These are phyloP conservation scores for Cladosporium velox DNA, from an alignment of 2,329 filamentous ascomycete species.

Conservation along the genomic window DNA sequence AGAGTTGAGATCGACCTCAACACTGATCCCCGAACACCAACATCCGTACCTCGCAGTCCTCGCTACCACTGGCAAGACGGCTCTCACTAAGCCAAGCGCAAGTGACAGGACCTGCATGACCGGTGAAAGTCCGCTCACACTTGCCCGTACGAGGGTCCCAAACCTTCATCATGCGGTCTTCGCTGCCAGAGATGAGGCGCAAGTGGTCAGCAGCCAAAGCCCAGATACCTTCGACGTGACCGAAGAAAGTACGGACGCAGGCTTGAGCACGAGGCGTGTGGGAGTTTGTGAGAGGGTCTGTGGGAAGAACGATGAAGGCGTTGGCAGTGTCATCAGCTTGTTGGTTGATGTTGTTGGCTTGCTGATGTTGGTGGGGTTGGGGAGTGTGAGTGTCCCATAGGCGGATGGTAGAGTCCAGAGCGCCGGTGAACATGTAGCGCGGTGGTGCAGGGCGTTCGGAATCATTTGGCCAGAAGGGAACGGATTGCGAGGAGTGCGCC, in stretches of 20 bases:
- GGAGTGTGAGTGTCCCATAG: slow-evolving; percentile 74
- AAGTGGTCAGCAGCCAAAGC: slow-evolving; percentile 85
- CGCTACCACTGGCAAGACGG: slow-evolving; percentile 85
- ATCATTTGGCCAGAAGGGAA: slow-evolving; percentile 60
- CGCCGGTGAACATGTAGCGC: slow-evolving; percentile 89
- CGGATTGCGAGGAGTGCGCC: slow-evolving; percentile 18
- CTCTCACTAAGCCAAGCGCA: slow-evolving; percentile 90
- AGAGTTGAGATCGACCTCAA: background rate
- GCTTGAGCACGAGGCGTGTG: slow-evolving; percentile 45
- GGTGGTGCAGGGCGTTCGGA: slow-evolving; percentile 71
- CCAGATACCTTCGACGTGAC: slow-evolving; percentile 96
- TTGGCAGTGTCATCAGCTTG: slow-evolving; percentile 11
- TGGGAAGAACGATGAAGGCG: slow-evolving; percentile 33
- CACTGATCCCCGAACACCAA: slow-evolving; percentile 36
- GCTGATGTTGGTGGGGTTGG: slow-evolving; percentile 23
- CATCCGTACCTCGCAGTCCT: slow-evolving; percentile 87
- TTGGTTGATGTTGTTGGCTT: slow-evolving; percentile 5
- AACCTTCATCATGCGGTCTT: slow-evolving; percentile 92
- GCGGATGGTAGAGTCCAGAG: slow-evolving; percentile 86
- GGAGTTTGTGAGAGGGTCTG: slow-evolving; percentile 38
- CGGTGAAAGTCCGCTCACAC: slow-evolving; percentile 89
- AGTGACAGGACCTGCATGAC: slow-evolving; percentile 87
- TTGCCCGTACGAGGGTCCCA: slow-evolving; percentile 93
- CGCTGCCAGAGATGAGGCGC: slow-evolving; percentile 82
- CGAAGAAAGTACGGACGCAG: slow-evolving; percentile 91